A percentile compares a stretch with the other conserved stretches of the same genome.
Evolutionary conservation across 1,139 yeast species (phyloP).

Genomic region (Hansenula sp.): DNA sequence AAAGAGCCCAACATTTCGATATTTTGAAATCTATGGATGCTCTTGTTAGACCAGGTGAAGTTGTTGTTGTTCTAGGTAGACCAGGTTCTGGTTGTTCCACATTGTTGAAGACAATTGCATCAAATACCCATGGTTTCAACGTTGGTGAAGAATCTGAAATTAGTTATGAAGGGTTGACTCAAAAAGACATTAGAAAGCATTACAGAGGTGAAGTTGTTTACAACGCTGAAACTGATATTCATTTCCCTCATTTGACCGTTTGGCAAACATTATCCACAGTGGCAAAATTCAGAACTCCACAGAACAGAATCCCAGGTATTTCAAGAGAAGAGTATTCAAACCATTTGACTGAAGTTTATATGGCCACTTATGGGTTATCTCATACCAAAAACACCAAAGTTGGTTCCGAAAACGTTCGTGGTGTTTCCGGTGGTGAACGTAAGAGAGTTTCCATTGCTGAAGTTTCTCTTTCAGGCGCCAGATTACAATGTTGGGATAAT

Average conservation of each 20-base stretch:
- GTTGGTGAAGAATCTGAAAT: conserved; percentile 46
- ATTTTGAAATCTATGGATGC: conserved; percentile 68
- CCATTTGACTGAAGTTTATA: conserved; percentile 60
- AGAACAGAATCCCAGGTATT: conserved; percentile 58
- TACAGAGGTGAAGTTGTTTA: conserved; percentile 71
- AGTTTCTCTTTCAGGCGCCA: conserved; percentile 56
- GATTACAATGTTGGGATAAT: conserved; percentile 71
- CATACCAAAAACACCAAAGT: conserved; percentile 69
- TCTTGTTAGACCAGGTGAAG: conserved; percentile 62
- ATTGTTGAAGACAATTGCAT: conserved; percentile 63
- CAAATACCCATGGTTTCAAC: conserved; percentile 70
- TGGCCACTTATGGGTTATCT: conserved; percentile 70
- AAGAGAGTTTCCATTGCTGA: conserved; percentile 79
- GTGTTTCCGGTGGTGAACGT: conserved; percentile 84
- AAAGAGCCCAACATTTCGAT: conserved; percentile 36
- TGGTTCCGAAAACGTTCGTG: conserved; percentile 66
- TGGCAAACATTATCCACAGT: conserved; percentile 68
- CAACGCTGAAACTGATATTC: conserved; percentile 68
- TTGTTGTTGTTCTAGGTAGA: conserved; percentile 74
- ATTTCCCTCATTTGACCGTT: conserved; percentile 71
- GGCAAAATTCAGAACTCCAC: conserved; percentile 61
- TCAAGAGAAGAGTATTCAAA: conserved; percentile 53
- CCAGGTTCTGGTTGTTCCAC: conserved; percentile 90
- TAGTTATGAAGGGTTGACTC: conserved; percentile 48
- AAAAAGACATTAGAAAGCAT: conserved; percentile 42